Evolutionary conservation across 176 grass and related monocot genomes (phyloP), one percentile per base, ranked within the genome.

Genomic region (Stipa capillata): DNA sequence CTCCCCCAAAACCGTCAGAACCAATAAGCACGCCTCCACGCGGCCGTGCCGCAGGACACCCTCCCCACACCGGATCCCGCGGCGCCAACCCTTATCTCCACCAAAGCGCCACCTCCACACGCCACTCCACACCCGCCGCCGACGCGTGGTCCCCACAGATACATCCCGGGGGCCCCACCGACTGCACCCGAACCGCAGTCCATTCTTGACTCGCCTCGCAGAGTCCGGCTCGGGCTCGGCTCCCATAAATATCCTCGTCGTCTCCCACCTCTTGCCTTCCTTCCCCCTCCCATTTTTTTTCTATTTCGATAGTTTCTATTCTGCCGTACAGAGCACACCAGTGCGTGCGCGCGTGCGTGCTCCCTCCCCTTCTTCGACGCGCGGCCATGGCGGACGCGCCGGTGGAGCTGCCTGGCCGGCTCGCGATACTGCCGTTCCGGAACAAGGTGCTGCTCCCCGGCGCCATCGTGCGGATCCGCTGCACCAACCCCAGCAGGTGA

Each of bases 391-490:
- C 85, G 78, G 96, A 90, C 68, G 25, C 83, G 54, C 48, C 83
- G 77, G 88, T 99, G 72, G 92, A 95, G 70, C 88, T 99, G 8
- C 97, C 92, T 16, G 74, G 92, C 36, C 86, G 92, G 67, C 91
- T 96, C 45, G 97, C 92, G 39, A 96, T 99, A 77, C 90, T 99
- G 49, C 90, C 92, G 10, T 99, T 99, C 92, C 84, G 90, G 69
- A 99, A 99, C 85, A 95, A 95, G 81, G 92, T 99, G 62, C 90
- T 99, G 54, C 78, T 99, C 42, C 92, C 90, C 11, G 97, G 97
- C 43, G 92, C 97, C 82, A 93, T 99, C 84, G 86, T 96, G 56
- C 88, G 92, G 88, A 99, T 99, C 84, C 90, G 86, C 44, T 99
- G 97, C 86, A 99, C 97, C 76, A 93, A 87, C 47, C 92, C 97